Conservation (phyloP, 805 yeast species). For the Candida orba region DNA sequence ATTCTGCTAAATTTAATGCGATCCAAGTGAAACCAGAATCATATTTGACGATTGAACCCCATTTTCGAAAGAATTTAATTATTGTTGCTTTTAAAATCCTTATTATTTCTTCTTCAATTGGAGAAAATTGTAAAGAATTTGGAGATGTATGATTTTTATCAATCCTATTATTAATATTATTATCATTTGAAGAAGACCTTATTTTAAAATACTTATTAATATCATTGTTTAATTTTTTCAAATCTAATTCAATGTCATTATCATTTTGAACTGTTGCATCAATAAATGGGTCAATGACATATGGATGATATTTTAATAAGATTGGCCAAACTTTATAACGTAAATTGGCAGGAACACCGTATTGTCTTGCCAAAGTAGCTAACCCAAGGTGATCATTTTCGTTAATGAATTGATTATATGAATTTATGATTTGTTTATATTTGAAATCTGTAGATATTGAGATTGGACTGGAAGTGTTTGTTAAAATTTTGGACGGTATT, state of each 20-base stretch:
- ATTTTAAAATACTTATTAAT: constrained; percentile 51
- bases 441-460: constrained; percentile 3
- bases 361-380: constrained; percentile 72
- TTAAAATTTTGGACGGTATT: constrained; percentile 1
- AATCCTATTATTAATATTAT: background rate
- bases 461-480: constrained; percentile 6
- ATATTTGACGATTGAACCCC: constrained; percentile 74
- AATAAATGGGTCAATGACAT: constrained; percentile 68
- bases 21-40: constrained; percentile 84
- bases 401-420: constrained; percentile 49
- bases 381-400: constrained; percentile 64
- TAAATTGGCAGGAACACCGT: constrained; percentile 79
- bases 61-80: constrained; percentile 56
- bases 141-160: constrained; percentile 5
- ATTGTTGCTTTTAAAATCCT: constrained; percentile 54
- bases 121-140: constrained; percentile 15
- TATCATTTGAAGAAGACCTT: constrained; percentile 13
- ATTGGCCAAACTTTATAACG: constrained; percentile 83
- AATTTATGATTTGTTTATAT: constrained; percentile 27
- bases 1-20: constrained; percentile 81
- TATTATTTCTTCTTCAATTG: constrained; percentile 46
- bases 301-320: constrained; percentile 75
- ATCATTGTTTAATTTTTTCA: constrained; percentile 42
- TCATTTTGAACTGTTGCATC: constrained; percentile 37
- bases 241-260: constrained; percentile 23